A percentile compares a stretch with the other conserved stretches of the same genome.
Evolutionary conservation across 2,329 filamentous ascomycete genomes (phyloP).

Genomic region (Aspergillus sp.): DNA sequence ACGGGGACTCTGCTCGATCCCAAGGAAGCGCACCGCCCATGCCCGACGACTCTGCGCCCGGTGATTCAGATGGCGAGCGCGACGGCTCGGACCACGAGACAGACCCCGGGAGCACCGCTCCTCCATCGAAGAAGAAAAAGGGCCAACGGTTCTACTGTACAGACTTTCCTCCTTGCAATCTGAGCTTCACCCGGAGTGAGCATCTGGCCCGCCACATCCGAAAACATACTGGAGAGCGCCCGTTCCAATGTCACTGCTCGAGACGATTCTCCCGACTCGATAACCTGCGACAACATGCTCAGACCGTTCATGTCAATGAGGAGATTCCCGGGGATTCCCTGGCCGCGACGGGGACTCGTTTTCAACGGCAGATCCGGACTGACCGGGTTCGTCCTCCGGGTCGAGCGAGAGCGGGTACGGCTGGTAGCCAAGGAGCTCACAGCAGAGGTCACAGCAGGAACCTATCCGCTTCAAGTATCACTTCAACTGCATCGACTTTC

Average conservation of each 20-base stretch:
- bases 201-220: slow-evolving; percentile 92
- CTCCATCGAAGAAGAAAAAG: slow-evolving; percentile 89
- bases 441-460: slow-evolving; percentile 77
- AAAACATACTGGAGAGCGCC: slow-evolving; percentile 97
- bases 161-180: slow-evolving; percentile 85
- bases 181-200: slow-evolving; percentile 95
- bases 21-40: slow-evolving; percentile 41
- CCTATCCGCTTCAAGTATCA: slow-evolving; percentile 81
- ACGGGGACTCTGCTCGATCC: slow-evolving; percentile 45
- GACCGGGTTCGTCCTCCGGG: slow-evolving; percentile 74
- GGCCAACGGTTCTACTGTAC: slow-evolving; percentile 95
- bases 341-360: slow-evolving; percentile 85
- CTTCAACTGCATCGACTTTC: slow-evolving; percentile 67
- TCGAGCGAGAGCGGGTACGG: slow-evolving; percentile 71
- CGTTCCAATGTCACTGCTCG: slow-evolving; percentile 93
- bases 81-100: slow-evolving; percentile 61
- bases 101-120: slow-evolving; percentile 57
- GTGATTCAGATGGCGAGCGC: slow-evolving; percentile 66
- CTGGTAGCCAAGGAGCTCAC: slow-evolving; percentile 66
- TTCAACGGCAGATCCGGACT: slow-evolving; percentile 85
- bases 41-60: slow-evolving; percentile 67
- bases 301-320: slow-evolving; percentile 96
- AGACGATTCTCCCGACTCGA: slow-evolving; percentile 89
- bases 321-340: slow-evolving; percentile 92
- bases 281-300: slow-evolving; percentile 92